Base-by-base conservation (phyloP, 306 rosid species). In the Pachyrhizus erosus region DNA sequence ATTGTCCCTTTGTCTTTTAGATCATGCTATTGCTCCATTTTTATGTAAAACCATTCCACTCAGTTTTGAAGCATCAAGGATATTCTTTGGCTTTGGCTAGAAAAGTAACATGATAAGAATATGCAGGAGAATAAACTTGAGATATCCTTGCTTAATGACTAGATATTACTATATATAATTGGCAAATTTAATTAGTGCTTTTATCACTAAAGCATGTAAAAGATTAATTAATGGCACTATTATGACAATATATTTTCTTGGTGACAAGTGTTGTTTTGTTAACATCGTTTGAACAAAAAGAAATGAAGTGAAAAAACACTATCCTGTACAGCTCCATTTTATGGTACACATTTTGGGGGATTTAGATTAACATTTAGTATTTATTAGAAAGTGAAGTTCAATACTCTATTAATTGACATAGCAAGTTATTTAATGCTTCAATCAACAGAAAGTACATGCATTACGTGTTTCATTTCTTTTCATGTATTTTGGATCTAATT, bases 101-200 rank as follows among this genome's bases (percentile, higher is more conserved):
- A 77, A 70, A 72, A 48, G 74, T 67, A 39, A 43, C 75, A 64
- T 34, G 55, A 17, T 31, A 78, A 67, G 89, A 48, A 86, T 86
- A 82, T 86, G 12, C 86, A 73, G 8, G 57, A 68, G 89, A 86
- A 86, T 82, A 86, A 82, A 82, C 88, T 82, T 37, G 39, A 73
- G 34, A 70, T 7, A 85, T 70, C 81, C 74, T 82, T 82, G 75
- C 89, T 78, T 82, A 26, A 46, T 46, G 52, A 52, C 39, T 73
- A 34, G 81, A 66, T 72, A 82, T 73, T 73, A 31, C 42, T 69
- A n/a, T 62, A 20, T 49, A 37, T 13, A 24, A 37, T 64, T 10
- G 75, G 57, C 7, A 70, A 51, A 43, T 66, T 58, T 21, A 21
- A 27, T 27, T 61, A 51, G 79, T 70, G 83, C 82, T 75, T 79